A percentile compares a stretch with the other conserved stretches of the same genome.
Conservation (phyloP, 495 filamentous ascomycete species). For the Aspergillus bridgeri region DNA sequence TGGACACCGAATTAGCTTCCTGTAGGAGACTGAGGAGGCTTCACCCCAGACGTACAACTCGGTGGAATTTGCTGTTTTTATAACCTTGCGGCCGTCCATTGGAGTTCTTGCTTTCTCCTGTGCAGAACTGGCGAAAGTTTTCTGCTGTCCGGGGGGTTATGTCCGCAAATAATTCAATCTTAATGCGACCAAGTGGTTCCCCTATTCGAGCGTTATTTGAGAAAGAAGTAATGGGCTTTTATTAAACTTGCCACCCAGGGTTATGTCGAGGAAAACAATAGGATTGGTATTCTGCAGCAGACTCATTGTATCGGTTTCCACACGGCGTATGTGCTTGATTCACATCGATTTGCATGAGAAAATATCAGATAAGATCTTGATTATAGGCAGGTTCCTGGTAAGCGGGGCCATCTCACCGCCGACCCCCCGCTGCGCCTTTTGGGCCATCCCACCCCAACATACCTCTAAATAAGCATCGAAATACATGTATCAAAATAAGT, state of each 20-base stretch:
- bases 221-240: neutral
- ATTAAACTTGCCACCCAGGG: conserved; percentile 69
- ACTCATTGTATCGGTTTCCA: too few species aligned
- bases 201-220: conserved; percentile 44
- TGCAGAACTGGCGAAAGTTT: conserved; percentile 97
- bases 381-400: too few species aligned
- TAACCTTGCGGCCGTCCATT: conserved; percentile 86
- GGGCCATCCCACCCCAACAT: too few species aligned
- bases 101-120: conserved; percentile 81
- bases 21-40: neutral
- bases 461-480: too few species aligned
- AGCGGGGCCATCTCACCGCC: too few species aligned
- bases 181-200: conserved; percentile 85
- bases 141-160: conserved; percentile 85
- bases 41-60: conserved; percentile 63
- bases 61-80: conserved; percentile 91
- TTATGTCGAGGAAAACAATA: conserved; percentile 89
- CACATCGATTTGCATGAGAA: too few species aligned
- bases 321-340: too few species aligned
- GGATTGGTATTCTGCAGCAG: conserved; percentile 41
- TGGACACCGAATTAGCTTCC: neutral
- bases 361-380: too few species aligned
- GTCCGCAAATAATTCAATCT: conserved; percentile 88
- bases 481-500: too few species aligned
- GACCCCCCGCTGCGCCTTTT: too few species aligned